These are phyloP conservation scores for Echites panduratus DNA, from an alignment of 257 asterid species.

Conservation along the genomic window DNA sequence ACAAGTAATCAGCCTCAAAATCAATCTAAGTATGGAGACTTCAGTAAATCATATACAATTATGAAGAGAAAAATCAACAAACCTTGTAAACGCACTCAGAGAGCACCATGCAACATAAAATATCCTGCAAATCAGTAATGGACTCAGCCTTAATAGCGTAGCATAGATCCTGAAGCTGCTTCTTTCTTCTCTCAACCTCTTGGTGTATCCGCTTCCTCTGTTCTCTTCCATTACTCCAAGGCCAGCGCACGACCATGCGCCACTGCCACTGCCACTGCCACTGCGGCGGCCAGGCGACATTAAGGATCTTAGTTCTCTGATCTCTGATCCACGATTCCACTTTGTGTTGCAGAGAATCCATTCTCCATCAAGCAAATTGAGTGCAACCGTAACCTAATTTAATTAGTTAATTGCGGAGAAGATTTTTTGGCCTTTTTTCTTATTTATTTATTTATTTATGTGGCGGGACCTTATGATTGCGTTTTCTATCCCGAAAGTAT, in stretches of 20 bases:
- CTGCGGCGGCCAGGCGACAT: conserved; percentile 76
- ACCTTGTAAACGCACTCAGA: conserved; percentile 98
- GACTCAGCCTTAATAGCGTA: conserved; percentile 82
- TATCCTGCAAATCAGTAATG: conserved; percentile 83
- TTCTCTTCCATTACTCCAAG: conserved; percentile 69
- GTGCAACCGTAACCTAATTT: conserved; percentile 34
- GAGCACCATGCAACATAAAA: conserved; percentile 94
- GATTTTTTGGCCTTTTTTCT: background rate
- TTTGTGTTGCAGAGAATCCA: conserved; percentile 58
- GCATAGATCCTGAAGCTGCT: conserved; percentile 72
- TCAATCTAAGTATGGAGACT: background rate
- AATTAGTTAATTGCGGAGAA: background rate
- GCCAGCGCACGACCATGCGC: conserved; percentile 76
- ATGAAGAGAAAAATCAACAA: background rate
- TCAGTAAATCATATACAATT: background rate
- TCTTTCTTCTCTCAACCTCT: conserved; percentile 66
- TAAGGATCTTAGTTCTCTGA: conserved; percentile 63
- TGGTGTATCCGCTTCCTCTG: conserved; percentile 62
- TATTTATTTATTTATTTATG: background rate
- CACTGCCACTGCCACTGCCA: conserved; percentile 97
- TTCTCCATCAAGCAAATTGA: conserved; percentile 55
- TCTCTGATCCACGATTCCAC: conserved; percentile 94
- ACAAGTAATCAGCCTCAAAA: background rate
- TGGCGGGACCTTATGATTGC: background rate
- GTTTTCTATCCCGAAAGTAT: background rate